Base-by-base conservation (phyloP, 306 rosid genomes). In the Canavalia gladiata region DNA sequence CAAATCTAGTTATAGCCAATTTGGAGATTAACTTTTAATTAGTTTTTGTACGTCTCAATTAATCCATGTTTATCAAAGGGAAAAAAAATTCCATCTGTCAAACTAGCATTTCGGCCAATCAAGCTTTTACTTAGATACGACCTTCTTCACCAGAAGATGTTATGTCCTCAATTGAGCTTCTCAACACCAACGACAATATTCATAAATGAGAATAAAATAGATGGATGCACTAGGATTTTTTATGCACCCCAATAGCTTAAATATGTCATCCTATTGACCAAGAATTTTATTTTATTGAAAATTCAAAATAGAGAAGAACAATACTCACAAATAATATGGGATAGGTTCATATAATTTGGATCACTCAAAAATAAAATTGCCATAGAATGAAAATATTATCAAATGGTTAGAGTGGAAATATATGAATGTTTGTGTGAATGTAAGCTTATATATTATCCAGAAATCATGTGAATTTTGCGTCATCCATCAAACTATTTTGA, bases 401-500 rank as follows among this genome's bases (percentile, higher is more conserved):
- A 28, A 45, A 25, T 68, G 76, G 34, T 3, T 13, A 41, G 46
- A 7, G 5, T 51, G 11, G 7, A 70, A 71, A 9, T 33, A 51
- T 51, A 37, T 33, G 7, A 33, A 0, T 1, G 58, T 18, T 18
- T 30, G 9, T 18, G 70, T 39, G 34, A 37, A 35, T 2, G 34
- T 39, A 7, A 39, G 47, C 41, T 51, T 51, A 11, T 5, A 12
- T 13, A 12, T 51, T 51, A n/a, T 46, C 46, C 46, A 49, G 1
- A 13, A 72, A 28, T 55, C 11, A 10, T 66, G 25, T 63, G 9
- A 72, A 8, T 12, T 29, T 55, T 54, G 4, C 45, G 41, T 37
- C 55, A 59, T 69, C 63, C 11, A 49, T 73, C 39, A 47, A 37
- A 29, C 56, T 60, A 3, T 77, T 41, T 39, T 52, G 10, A 50